Base-by-base conservation (phyloP, 805 yeast species). In the Saccharomycopsis capsularis region DNA sequence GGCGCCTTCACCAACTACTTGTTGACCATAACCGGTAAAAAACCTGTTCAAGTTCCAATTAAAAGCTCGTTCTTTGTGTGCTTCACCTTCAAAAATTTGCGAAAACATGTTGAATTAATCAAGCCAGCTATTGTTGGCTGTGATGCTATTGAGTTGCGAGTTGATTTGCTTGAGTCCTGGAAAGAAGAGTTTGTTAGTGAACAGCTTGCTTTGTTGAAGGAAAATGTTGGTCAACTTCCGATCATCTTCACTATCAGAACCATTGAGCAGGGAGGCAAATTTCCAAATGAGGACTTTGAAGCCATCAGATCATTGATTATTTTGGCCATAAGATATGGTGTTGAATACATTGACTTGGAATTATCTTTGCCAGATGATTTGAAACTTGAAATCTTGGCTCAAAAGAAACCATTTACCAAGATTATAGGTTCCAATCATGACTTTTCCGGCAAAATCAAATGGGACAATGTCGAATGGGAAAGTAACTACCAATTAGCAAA, bases 391-490 rank as follows among this genome's bases (percentile, higher is more conserved):
- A 67, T 72, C 18, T 64, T 87, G 15, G 66, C 78, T 40, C 68
- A 72, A 21, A 67, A 65, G 40, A 80, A 78, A 59, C 76, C 78
- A 3, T 74, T 69, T 62, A 81, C 95, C 15, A 77, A 77, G 59
- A 68, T 91, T 32, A 85, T 91, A 63, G 93, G 88, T 13, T 84
- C 96, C 1, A 85, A 83, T 58, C 95, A 86, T 60, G 95, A 87
- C 61, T 76, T 81, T 50, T 61, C 70, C 11, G 95, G 85, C 23
- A 58, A 62, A 5, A 71, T 71, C 64, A 68, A 71, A 48, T 89
- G 95, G 96, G 67, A 65, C 47, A 68, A 75, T 53, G 70, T 78
- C 15, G 88, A 80, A 59, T 90, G 95, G 95, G 81, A 78, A 58
- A 73, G 73, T 56, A 78, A 78, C 61, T 87, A 81, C 61, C 75